Evolutionary conservation across 306 rosid genomes (phyloP), one percentile per base, ranked within the genome.

Genomic region (Albizia julibrissin): DNA sequence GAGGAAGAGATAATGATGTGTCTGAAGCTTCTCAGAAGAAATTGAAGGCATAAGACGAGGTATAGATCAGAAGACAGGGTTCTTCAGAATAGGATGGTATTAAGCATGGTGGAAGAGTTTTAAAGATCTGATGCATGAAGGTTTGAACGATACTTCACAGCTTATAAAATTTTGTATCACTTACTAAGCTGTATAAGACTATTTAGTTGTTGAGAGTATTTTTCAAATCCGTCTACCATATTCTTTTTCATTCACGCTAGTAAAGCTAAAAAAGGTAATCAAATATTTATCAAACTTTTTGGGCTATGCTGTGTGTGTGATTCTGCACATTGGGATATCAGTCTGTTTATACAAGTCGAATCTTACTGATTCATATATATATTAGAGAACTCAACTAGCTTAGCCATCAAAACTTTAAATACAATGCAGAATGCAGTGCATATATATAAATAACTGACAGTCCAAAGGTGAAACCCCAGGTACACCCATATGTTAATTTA

Each of bases 361-460:
- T 47, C 18, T 67, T 42, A 6, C 52, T 40, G 78, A 76, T 82
- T 64, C 15, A 58, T 10, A 58, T 22, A 15, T 3, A 8, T 22
- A 47, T 54, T 42, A 69, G 50, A 75, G 81, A 81, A 80, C 78
- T 50, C 22, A 65, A 66, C 64, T 74, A 77, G 75, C 76, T 78
- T 47, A 70, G 84, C 74, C 31, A 42, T 77, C 84, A 78, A 84
- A 87, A 72, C 69, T 82, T 86, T 82, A 37, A 80, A 82, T 79
- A 44, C 79, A 83, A 68, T 84, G 81, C 76, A 74, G 76, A 71
- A 39, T 79, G 90, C 72, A 71, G 78, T 85, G 54, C 86, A 67
- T 31, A 33, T 46, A 19, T 37, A 33, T 33, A 74, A 56, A 49
- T 26, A 81, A 49, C 69, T 75, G 77, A 18, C 43, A 31, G 42